Conservation (phyloP, 805 yeast species). For the Ogataea polymorpha region DNA sequence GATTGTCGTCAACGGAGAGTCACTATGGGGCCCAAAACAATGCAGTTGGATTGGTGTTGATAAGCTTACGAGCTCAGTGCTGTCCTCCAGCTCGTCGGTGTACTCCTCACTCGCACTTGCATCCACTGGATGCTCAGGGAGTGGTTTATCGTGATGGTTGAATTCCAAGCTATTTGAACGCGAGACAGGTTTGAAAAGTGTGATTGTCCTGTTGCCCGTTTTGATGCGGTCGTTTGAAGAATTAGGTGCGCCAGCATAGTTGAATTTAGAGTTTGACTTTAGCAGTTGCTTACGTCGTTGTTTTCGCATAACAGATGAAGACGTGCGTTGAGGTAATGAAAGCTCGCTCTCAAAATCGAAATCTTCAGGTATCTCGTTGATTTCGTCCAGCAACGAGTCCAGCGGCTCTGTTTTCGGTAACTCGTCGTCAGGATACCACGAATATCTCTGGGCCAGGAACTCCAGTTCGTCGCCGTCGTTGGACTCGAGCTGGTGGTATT, state of each 20-base stretch:
- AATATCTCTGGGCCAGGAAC: slow-evolving; percentile 22
- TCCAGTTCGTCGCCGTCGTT: slow-evolving; percentile 17
- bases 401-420: slow-evolving; percentile 6
- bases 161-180: slow-evolving; percentile 2
- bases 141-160: not conserved
- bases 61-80: not conserved
- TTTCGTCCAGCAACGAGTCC: slow-evolving; percentile 34
- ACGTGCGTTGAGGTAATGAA: not conserved
- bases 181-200: slow-evolving; percentile 27
- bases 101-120: slow-evolving; percentile 19
- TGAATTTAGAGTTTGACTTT: slow-evolving; percentile 2
- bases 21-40: not conserved
- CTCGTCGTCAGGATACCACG: slow-evolving; percentile 32
- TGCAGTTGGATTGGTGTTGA: slow-evolving; percentile 7
- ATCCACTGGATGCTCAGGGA: slow-evolving; percentile 7
- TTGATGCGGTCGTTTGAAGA: slow-evolving; percentile 5
- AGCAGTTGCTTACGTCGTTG: slow-evolving; percentile 10
- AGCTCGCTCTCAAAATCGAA: slow-evolving; percentile 26
- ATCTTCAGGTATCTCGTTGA: slow-evolving; percentile 37
- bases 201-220: slow-evolving; percentile 29
- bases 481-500: slow-evolving; percentile 21
- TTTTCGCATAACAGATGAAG: slow-evolving; percentile 1
- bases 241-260: not conserved
- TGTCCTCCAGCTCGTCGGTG: slow-evolving; percentile 11
- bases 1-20: slow-evolving; percentile 30